Evolutionary conservation across 768 basidiomycete genomes (phyloP), one percentile per base, ranked within the genome.

Genomic region (Neoboletus brunneissimus): DNA sequence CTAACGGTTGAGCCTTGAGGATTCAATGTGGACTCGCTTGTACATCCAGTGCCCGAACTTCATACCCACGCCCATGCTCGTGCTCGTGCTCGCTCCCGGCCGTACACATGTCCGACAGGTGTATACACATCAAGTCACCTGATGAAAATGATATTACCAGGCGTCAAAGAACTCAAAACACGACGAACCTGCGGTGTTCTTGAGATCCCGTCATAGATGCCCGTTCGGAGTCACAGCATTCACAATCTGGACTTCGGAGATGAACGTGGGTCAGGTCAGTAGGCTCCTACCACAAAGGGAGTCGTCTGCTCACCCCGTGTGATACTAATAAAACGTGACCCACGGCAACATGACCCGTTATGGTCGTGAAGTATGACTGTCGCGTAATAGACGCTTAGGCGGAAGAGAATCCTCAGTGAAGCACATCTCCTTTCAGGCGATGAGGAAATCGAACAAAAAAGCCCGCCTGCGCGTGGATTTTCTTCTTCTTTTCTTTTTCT

Each of bases 231-330:
- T 57, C 46, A 20, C 25, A 22, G 11, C 1, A 29, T 10, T n/a
- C 25, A 29, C 40, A 41, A 15, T 29, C 47, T 32, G 25, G 56
- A 47, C 61, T 31, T 47, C 60, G 60, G 60, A 61, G 40, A 61
- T 61, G 61, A 63, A 53, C 51, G 51, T 61, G 60, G 38, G 37
- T 37, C 1, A 13, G 15, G 16, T n/a, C 20, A 22, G 4, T 6
- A 16, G 4, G 31, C 4, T 11, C n/a, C 20, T 27, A 12, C 49
- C 38, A 46, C 47, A 38, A 43, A 48, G 16, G 54, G 29, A 29
- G 25, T 42, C n/a, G 32, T 20, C n/a, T 3, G 27, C 31, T 22
- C 5, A n/a, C 13, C 10, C n/a, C 50, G 27, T 25, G 27, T 29
- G 29, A 38, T 11, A 34, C 29, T 16, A 48, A 57, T 23, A 31